Conservation (phyloP, 805 yeast species). For the Candida ponderosae region DNA sequence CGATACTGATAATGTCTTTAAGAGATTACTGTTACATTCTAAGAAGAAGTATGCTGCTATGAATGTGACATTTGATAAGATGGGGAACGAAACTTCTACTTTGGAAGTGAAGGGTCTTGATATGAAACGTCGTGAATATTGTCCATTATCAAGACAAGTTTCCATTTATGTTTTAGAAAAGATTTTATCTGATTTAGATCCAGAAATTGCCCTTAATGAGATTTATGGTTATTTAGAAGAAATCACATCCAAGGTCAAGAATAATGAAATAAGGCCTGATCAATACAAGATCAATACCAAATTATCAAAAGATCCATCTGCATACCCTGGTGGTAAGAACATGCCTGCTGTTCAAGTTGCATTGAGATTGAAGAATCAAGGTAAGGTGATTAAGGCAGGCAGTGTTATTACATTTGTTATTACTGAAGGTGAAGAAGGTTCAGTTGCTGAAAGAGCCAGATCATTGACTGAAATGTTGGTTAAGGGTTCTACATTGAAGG, state of each 20-base stretch:
- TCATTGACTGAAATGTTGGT: constrained; percentile 66
- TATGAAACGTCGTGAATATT: constrained; percentile 93
- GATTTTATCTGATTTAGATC: constrained; percentile 63
- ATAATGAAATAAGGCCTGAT: constrained; percentile 54
- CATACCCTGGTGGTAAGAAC: constrained; percentile 72
- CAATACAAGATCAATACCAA: constrained; percentile 78
- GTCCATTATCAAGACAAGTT: constrained; percentile 85
- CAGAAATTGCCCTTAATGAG: constrained; percentile 65
- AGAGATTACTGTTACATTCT: constrained; percentile 77
- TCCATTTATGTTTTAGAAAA: constrained; percentile 69
- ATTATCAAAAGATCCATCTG: constrained; percentile 80
- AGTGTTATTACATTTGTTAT: constrained; percentile 85
- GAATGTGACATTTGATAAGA: constrained; percentile 43
- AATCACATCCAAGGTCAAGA: constrained; percentile 47
- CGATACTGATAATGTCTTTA: constrained; percentile 91
- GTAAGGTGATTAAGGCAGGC: constrained; percentile 83
- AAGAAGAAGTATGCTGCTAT: constrained; percentile 97
- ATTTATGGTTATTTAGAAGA: constrained; percentile 66
- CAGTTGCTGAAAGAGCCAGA: constrained; percentile 76
- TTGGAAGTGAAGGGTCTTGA: constrained; percentile 95
- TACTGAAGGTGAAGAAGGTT: constrained; percentile 40
- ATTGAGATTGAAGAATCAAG: constrained; percentile 65
- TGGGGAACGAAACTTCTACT: constrained; percentile 47
- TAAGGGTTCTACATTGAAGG: constrained; percentile 41
- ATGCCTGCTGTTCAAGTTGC: constrained; percentile 94